Conservation (phyloP, 805 yeast genomes). For the Candida saitoana region DNA sequence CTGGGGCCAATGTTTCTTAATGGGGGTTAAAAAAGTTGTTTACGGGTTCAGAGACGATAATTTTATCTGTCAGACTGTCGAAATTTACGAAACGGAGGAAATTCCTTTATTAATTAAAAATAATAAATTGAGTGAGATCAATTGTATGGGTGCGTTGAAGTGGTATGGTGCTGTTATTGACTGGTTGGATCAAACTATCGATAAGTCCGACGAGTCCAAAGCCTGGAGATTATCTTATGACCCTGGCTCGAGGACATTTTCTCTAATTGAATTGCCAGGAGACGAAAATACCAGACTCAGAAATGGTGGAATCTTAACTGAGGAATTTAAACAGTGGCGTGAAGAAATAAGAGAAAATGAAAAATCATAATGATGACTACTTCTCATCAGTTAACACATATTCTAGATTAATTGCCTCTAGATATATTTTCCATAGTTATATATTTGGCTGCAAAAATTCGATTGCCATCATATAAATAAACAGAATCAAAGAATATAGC, state of each 20-base stretch:
- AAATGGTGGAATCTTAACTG: slow-evolving; percentile 44
- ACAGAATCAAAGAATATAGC: too few species aligned
- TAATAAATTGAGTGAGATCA: slow-evolving; percentile 45
- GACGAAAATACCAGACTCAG: slow-evolving; percentile 36
- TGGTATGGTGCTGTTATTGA: slow-evolving; percentile 84
- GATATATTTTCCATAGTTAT: too few species aligned
- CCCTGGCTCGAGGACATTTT: slow-evolving; percentile 49
- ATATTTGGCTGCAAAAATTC: too few species aligned
- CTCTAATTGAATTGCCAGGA: slow-evolving; percentile 44
- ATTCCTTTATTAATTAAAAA: slow-evolving; percentile 66
- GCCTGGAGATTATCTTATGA: slow-evolving; percentile 57
- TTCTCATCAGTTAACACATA: too few species aligned
- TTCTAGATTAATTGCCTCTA: too few species aligned
- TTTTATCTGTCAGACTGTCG: slow-evolving; percentile 61
- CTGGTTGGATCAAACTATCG: slow-evolving; percentile 58
- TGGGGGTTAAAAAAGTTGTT: slow-evolving; percentile 76
- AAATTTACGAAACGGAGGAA: slow-evolving; percentile 72
- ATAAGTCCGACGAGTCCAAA: slow-evolving; percentile 47
- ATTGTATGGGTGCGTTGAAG: slow-evolving; percentile 73
- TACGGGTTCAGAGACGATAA: slow-evolving; percentile 85
- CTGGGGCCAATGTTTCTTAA: slow-evolving; percentile 92
- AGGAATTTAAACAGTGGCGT: slow-evolving; percentile 38
- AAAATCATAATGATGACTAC: background rate
- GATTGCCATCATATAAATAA: too few species aligned
- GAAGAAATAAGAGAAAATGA: slow-evolving; percentile 3